Percentiles rank a stretch among this genome's conserved stretches.
Conservation (phyloP, 2,329 filamentous ascomycete genomes). For the Hypocrella siamensis region DNA sequence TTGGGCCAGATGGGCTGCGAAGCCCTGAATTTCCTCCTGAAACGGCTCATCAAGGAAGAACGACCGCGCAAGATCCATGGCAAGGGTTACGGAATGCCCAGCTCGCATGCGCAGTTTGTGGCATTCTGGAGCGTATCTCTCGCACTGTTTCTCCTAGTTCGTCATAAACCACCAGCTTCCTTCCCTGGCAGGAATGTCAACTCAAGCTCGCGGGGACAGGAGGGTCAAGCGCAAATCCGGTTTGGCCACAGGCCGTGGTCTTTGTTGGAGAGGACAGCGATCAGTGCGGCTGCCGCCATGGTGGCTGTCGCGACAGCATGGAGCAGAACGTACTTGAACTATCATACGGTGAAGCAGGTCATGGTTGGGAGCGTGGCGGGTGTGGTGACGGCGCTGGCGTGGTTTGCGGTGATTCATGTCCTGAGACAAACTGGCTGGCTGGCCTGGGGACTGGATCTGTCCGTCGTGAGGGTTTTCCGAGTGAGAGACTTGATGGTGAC, state of each 20-base stretch:
- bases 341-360: slow-evolving; percentile 82
- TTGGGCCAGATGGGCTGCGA: slow-evolving; percentile 85
- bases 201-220: not conserved
- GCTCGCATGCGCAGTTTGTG: slow-evolving; percentile 87
- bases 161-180: slow-evolving; percentile 56
- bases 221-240: not conserved
- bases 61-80: slow-evolving; percentile 70
- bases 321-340: slow-evolving; percentile 80
- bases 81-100: slow-evolving; percentile 95
- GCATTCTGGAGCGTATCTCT: slow-evolving; percentile 81
- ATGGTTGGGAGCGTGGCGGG: slow-evolving; percentile 64
- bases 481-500: slow-evolving; percentile 72
- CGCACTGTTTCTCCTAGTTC: slow-evolving; percentile 66
- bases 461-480: slow-evolving; percentile 48
- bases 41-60: slow-evolving; percentile 84
- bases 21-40: slow-evolving; percentile 75
- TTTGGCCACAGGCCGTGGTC: slow-evolving; percentile 33
- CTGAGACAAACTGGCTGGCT: slow-evolving; percentile 54
- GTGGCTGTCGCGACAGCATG: slow-evolving; percentile 57
- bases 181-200: too few relatives aligned
- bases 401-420: slow-evolving; percentile 61
- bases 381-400: slow-evolving; percentile 51
- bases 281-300: slow-evolving; percentile 37
- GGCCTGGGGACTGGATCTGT: slow-evolving; percentile 53
- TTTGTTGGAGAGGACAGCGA: slow-evolving; percentile 40